Conservation (phyloP, 1,284 basidiomycete genomes). For the Cryptococcus amylolentus region DNA sequence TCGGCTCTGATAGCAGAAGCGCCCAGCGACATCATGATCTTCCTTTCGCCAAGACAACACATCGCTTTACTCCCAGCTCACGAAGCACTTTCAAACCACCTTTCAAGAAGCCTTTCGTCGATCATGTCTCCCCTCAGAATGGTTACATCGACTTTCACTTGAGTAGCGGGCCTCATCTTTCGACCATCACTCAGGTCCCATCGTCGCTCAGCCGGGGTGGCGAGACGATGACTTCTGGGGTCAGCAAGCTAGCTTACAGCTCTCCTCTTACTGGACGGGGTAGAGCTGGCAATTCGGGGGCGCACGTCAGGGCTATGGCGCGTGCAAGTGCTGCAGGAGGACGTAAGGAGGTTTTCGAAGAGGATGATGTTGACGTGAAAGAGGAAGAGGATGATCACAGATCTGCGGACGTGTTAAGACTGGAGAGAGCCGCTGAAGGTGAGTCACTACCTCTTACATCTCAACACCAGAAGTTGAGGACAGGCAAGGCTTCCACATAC, state of each 20-base stretch:
- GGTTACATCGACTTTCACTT: background rate
- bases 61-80: background rate
- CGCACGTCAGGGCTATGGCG: too few relatives aligned
- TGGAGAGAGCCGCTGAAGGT: slow-evolving; percentile 1
- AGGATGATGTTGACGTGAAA: background rate
- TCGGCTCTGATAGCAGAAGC: background rate
- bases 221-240: background rate
- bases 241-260: slow-evolving; percentile 21
- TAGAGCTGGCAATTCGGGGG: background rate
- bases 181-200: slow-evolving; percentile 12
- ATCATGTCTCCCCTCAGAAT: background rate
- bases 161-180: slow-evolving; percentile 2
- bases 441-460: background rate
- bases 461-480: background rate
- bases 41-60: too few relatives aligned
- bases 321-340: background rate
- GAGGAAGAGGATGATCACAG: background rate
- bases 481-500: background rate
- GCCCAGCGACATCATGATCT: background rate
- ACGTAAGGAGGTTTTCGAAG: background rate
- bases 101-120: background rate
- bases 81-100: background rate
- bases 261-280: slow-evolving; percentile 17
- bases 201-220: background rate
- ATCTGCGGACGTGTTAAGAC: background rate